Base-by-base conservation (phyloP, 345 rosid genomes). In the Capsella bursapastoris region DNA sequence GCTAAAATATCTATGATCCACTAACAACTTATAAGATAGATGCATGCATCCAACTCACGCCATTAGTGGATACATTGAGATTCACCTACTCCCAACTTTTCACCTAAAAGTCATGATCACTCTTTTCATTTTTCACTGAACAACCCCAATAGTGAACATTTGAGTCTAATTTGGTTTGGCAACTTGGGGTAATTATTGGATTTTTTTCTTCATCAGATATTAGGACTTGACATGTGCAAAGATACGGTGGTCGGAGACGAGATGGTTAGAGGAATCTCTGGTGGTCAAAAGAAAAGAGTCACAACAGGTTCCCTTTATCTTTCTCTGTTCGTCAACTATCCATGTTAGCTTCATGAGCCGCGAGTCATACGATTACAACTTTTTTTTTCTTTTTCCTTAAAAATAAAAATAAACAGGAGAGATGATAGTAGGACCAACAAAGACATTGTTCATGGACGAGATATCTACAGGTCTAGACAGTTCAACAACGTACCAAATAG, bases 401-500 rank as follows among this genome's bases (percentile, higher is more conserved):
- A 38, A 66, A 22, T 22, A 25, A 40, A 13, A 18, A 22, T 27
- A 31, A 18, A 28, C 80, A 91, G 98, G 97, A 43, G 99, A 95
- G 82, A 95, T 92, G 99, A 89, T 90, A 28, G 99, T 95, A 31
- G 96, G 97, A 18, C 99, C 99, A 25, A 86, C 97, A 29, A 95
- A 92, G 73, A 84, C 96, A 18, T 40, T 95, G 56, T 90, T 83
- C 73, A 95, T 95, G 97, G 99, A 95, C 66, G 99, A 92, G 79
- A 95, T 90, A 83, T 91, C 99, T 7, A 95, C 97, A 0, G 99
- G 97, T 53, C 81, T 92, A 41, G 99, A 95, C 75, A 90, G 97
- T 82, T 92, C 97, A 64, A 94, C 97, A 2, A 86, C 99, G 11
- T 90, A 32, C 56, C 99, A 92, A 66, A 90, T 95, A 18, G 96